A percentile compares a stretch with the other conserved stretches of the same genome.
Conservation (phyloP, 1,284 basidiomycete genomes). For the Ceratobasidium sp. region DNA sequence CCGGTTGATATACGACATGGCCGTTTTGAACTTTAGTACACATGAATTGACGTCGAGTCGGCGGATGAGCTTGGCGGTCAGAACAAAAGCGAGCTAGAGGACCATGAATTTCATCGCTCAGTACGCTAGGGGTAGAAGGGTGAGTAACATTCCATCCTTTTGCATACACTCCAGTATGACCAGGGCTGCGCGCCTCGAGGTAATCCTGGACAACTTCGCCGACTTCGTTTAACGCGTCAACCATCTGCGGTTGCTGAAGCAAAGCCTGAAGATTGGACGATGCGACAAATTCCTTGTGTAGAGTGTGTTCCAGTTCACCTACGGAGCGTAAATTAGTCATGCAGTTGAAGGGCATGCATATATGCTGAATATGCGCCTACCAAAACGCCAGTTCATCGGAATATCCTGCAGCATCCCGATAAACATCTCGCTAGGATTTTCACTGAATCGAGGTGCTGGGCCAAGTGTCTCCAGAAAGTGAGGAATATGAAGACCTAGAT, state of each 20-base stretch:
- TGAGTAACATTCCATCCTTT: background rate
- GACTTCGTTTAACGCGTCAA: background rate
- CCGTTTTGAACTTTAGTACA: background rate
- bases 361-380: conserved; percentile 1
- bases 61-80: too few species aligned
- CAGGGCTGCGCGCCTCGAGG: background rate
- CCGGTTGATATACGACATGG: background rate
- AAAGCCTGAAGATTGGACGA: background rate
- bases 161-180: background rate
- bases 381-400: conserved; percentile 21
- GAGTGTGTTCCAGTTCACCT: conserved; percentile 26
- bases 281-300: conserved; percentile 19
- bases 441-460: conserved; percentile 9
- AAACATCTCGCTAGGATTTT: conserved; percentile 39
- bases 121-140: background rate
- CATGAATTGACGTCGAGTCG: background rate
- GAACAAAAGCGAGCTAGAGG: background rate
- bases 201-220: background rate
- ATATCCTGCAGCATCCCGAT: conserved; percentile 42
- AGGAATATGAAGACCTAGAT: conserved; percentile 37
- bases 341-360: too few species aligned
- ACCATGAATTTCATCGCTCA: background rate
- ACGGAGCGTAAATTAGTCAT: background rate
- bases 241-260: background rate
- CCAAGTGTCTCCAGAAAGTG: conserved; percentile 24